Evolutionary conservation across 768 basidiomycete species (phyloP), one percentile per base, ranked within the genome.

Genomic region (Sporobolomyces pararoseus): DNA sequence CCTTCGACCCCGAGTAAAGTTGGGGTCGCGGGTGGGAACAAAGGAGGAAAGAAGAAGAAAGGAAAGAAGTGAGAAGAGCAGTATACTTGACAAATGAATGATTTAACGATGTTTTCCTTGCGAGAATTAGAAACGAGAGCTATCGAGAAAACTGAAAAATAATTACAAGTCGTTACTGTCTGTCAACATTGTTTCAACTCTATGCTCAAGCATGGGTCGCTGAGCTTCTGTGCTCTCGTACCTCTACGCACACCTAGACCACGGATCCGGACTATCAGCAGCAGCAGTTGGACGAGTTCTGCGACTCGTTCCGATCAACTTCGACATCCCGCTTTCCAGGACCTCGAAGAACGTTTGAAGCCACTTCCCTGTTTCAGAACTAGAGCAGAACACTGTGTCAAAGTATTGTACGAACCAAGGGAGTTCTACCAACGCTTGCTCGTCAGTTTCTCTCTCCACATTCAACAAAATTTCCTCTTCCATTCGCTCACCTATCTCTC

Each of bases 381-480:
- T 7, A 65, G 81, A 25, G 79, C 85, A 1, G 72, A 82, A 37
- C 81, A 84, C 27, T 32, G 35, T 60, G 81, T 90, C 32, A 80
- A 80, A 16, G 81, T 91, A 3, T 80, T 90, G 65, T 79, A 79
- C 31, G 80, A 83, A 46, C 90, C 90, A 0, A 72, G 79, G 17
- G 80, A 85, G 32, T 91, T 91, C 75, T 85, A 87, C 76, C 29
- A 75, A 7, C 70, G 58, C 0, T 75, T 91, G 31, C 72, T 88
- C 73, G 88, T 87, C 65, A 68, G 77, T 65, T 17, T 52, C 39
- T 50, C 32, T 57, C 55, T 57, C 55, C 55, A 57, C 55, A 57
- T 57, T 57, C 55, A 57, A 57, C 55, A 37, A 31, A 19, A 14
- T 6, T 7, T 35, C n/a, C 31, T 29, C 46, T 3, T 35, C 21